phyloP scores from a whole-genome alignment of 345 rosid species.

The Triadica sebifera region DNA sequence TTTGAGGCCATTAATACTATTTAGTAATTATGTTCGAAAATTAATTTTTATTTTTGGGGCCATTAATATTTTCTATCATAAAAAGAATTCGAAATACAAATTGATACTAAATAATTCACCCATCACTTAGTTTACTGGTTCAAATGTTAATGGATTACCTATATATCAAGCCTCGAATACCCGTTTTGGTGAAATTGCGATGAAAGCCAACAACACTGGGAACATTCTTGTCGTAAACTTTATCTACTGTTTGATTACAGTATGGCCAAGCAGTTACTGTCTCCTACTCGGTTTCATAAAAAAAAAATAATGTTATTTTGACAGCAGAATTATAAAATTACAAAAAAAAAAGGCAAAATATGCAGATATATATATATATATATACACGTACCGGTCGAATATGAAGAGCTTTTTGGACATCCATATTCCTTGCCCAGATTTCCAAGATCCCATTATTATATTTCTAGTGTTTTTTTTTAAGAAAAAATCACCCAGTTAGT shows the following conservation, averaged over 20 bases:
- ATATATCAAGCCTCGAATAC: conserved; percentile 31
- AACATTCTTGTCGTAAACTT: background rate
- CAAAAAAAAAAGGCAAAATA: too few species aligned
- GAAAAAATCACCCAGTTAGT: background rate
- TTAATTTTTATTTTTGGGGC: too few species aligned
- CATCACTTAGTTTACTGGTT: too few species aligned
- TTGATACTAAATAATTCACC: too few species aligned
- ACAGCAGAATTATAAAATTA: too few species aligned
- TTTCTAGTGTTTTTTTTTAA: too few species aligned
- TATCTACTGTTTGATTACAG: background rate
- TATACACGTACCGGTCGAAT: conserved; percentile 24
- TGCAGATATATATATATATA: too few species aligned
- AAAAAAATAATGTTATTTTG: background rate
- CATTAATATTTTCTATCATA: too few species aligned
- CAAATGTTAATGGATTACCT: conserved; percentile 16
- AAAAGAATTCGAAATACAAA: too few species aligned
- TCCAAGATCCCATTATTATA: background rate
- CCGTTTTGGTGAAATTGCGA: conserved; percentile 11
- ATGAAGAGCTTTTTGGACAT: conserved; percentile 30
- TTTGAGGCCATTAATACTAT: too few species aligned
- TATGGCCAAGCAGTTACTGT: background rate
- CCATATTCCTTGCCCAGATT: conserved; percentile 34
- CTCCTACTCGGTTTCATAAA: conserved; percentile 21
- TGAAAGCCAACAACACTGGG: conserved; percentile 14
- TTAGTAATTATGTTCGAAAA: too few species aligned